Percentiles rank a stretch among this genome's conserved stretches.
phyloP scores from a whole-genome alignment of 1,284 basidiomycete species.

The Exobasidium rhododendri region DNA sequence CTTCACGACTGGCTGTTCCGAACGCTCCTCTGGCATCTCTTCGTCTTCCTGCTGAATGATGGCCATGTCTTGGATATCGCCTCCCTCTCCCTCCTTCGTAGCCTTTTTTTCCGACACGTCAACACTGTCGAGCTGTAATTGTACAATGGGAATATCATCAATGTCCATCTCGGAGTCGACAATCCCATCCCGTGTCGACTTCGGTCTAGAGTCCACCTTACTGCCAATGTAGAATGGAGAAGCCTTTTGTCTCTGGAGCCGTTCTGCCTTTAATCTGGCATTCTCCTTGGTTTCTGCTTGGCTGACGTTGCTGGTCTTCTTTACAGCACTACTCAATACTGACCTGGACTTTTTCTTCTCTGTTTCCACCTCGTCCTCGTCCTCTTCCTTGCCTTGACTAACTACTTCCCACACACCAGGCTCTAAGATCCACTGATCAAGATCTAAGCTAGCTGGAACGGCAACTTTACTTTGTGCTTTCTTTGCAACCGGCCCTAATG shows the following conservation, averaged over 20 bases:
- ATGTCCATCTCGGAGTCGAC: slow-evolving; percentile 22
- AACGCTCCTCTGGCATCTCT: slow-evolving; percentile 13
- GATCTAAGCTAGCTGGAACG: slow-evolving; percentile 76
- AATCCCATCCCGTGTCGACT: background rate
- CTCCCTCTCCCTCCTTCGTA: no score
- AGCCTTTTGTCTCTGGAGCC: slow-evolving; percentile 2
- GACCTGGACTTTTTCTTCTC: background rate
- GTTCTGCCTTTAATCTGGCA: slow-evolving; percentile 10
- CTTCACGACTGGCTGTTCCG: slow-evolving; percentile 2
- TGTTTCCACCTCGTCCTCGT: background rate
- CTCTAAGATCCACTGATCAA: slow-evolving; percentile 70
- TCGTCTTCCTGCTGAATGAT: slow-evolving; percentile 11
- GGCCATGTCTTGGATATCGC: background rate
- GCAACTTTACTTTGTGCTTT: slow-evolving; percentile 76
- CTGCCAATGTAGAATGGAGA: background rate
- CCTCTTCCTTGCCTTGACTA: slow-evolving; percentile 15
- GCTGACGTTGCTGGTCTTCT: background rate
- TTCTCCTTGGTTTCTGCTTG: background rate
- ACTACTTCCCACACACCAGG: slow-evolving; percentile 21
- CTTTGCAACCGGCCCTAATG: slow-evolving; percentile 78
- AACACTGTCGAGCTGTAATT: slow-evolving; percentile 30
- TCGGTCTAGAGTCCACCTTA: background rate
- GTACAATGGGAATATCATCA: slow-evolving; percentile 44
- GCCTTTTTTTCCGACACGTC: no score
- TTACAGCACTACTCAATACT: background rate